Conservation (phyloP, 2,329 filamentous ascomycete genomes). For the Epichloe festucae region DNA sequence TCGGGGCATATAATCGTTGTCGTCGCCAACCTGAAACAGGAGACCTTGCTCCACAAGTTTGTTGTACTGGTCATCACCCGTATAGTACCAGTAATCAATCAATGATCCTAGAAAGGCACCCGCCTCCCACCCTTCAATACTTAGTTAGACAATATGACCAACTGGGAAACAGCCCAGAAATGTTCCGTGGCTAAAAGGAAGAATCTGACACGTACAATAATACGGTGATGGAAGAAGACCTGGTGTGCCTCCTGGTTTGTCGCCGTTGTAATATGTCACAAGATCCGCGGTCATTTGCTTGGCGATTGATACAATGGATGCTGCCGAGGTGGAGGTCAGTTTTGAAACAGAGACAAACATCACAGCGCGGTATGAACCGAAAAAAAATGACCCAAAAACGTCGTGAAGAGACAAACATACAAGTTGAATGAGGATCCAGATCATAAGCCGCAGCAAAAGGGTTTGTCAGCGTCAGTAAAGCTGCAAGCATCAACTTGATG, state of each 20-base stretch:
- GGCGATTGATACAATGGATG: constrained; percentile 35
- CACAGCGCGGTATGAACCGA: neutral
- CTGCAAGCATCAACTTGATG: neutral
- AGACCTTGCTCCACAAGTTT: constrained; percentile 53
- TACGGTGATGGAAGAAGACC: constrained; percentile 40
- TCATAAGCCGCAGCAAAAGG: constrained; percentile 20
- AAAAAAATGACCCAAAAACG: too few relatives aligned
- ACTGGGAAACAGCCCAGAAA: neutral
- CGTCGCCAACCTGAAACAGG: constrained; percentile 59
- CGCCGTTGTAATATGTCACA: constrained; percentile 28
- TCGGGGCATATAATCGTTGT: constrained; percentile 65
- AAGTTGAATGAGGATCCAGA: constrained; percentile 23
- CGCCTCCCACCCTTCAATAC: constrained; percentile 50
- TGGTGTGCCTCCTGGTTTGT: constrained; percentile 36
- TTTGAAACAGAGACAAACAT: neutral
- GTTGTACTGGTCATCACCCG: constrained; percentile 60
- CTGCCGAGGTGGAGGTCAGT: constrained; percentile 17
- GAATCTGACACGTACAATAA: constrained; percentile 31
- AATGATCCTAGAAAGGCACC: constrained; percentile 60
- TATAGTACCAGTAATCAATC: constrained; percentile 79
- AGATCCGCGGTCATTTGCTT: constrained; percentile 39
- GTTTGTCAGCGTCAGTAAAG: constrained; percentile 5
- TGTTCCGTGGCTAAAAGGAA: neutral
- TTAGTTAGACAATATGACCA: neutral
- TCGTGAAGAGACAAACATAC: constrained; percentile 12